A percentile compares a stretch with the other conserved stretches of the same genome.
Evolutionary conservation across 768 basidiomycete genomes (phyloP).

Genomic region (Psilocybe azurescens): DNA sequence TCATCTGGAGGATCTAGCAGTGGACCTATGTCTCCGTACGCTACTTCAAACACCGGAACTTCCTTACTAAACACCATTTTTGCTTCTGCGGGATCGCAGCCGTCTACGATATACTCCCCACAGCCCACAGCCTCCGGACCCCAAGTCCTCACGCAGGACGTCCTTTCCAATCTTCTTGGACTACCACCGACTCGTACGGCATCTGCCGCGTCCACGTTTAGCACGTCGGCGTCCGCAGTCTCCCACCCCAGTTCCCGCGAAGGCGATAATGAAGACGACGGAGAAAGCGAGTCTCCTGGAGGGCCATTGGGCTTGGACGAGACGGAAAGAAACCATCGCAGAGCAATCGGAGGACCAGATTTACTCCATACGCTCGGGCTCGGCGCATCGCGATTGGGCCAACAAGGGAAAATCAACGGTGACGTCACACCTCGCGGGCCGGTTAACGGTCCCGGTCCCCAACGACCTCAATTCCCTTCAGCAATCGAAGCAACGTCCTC

Average conservation of each 20-base stretch:
- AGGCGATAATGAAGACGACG: conserved; percentile 62
- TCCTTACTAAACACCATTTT: conserved; percentile 73
- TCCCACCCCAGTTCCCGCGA: conserved; percentile 55
- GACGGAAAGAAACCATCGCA: conserved; percentile 32
- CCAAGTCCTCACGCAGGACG: conserved; percentile 74
- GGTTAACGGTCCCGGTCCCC: conserved; percentile 24
- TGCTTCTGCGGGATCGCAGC: conserved; percentile 57
- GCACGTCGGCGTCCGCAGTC: conserved; percentile 28
- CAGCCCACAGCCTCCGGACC: conserved; percentile 52
- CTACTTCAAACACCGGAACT: conserved; percentile 49
- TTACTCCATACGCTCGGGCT: conserved; percentile 24
- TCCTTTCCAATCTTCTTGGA: conserved; percentile 69
- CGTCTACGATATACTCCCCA: conserved; percentile 20
- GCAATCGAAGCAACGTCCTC: conserved; percentile 30
- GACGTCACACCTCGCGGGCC: conserved; percentile 64
- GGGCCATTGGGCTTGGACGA: conserved; percentile 36
- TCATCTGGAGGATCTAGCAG: conserved; percentile 30
- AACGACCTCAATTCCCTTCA: conserved; percentile 18
- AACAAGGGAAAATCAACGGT: conserved; percentile 40
- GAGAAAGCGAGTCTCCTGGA: conserved; percentile 43
- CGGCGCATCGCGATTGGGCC: conserved; percentile 23
- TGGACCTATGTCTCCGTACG: conserved; percentile 30
- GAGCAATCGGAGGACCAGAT: conserved; percentile 29
- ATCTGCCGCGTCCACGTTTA: conserved; percentile 41
- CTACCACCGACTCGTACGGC: conserved; percentile 49